These are phyloP conservation scores for Xylaria arbuscula DNA, from an alignment of 2,329 filamentous ascomycete species.

Conservation along the genomic window DNA sequence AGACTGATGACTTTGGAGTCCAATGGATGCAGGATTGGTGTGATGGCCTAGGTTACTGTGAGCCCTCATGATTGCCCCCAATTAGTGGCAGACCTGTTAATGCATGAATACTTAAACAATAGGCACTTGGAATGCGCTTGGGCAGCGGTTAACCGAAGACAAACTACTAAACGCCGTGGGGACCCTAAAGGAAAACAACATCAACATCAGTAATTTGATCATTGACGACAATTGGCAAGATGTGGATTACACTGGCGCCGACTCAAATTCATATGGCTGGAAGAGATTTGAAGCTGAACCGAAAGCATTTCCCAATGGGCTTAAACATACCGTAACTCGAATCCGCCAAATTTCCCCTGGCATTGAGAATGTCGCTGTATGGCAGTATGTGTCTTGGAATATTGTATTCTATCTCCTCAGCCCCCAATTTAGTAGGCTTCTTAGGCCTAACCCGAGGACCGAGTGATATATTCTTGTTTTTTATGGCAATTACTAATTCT, in stretches of 20 bases:
- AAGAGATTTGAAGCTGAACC: conserved; percentile 87
- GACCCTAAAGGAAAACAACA: conserved; percentile 73
- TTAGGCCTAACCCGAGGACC: background rate
- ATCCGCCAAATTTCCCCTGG: conserved; percentile 77
- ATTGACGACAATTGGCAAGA: conserved; percentile 98
- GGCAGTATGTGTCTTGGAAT: conserved; percentile 68
- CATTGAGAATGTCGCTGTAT: conserved; percentile 88
- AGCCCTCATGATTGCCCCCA: background rate
- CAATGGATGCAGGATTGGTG: conserved; percentile 90
- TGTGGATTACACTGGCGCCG: conserved; percentile 64
- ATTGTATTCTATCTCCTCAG: no score
- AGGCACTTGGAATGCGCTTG: conserved; percentile 93
- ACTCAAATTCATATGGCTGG: conserved; percentile 74
- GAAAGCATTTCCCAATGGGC: conserved; percentile 80
- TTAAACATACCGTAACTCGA: conserved; percentile 75
- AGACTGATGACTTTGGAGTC: conserved; percentile 62
- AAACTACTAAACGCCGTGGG: conserved; percentile 83
- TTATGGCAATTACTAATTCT: conserved; percentile 1
- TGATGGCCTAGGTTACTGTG: conserved; percentile 91
- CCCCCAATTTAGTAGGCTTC: background rate
- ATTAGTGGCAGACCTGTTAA: conserved; percentile 16
- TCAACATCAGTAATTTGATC: conserved; percentile 86
- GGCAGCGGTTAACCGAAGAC: conserved; percentile 82
- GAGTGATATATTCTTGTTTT: background rate
- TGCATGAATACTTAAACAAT: background rate